A percentile compares a stretch with the other conserved stretches of the same genome.
These are phyloP conservation scores for Isoetes taiwanensis DNA, from an alignment of 75 land plant genomes.

Conservation along the genomic window DNA sequence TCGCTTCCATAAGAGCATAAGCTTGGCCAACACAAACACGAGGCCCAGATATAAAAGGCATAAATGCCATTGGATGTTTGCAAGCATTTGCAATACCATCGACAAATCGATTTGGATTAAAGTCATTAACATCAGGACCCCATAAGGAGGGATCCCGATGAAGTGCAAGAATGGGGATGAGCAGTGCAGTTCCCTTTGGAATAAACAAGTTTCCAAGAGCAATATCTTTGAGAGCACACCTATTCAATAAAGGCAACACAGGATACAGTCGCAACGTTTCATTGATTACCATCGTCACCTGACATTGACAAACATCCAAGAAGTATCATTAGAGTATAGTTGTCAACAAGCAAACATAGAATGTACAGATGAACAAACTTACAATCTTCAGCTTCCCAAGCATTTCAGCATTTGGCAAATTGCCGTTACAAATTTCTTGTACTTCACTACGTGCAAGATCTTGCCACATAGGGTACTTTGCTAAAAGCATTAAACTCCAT, in stretches of 20 bases:
- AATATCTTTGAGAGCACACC: slow-evolving; percentile 18
- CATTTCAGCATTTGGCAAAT: not conserved
- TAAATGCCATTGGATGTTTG: slow-evolving; percentile 30
- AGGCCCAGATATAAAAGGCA: slow-evolving; percentile 52
- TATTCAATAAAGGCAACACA: slow-evolving; percentile 25
- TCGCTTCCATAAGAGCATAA: slow-evolving; percentile 38
- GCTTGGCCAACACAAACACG: slow-evolving; percentile 43
- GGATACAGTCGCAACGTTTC: slow-evolving; percentile 31
- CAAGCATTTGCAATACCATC: slow-evolving; percentile 42
- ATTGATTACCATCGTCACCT: slow-evolving; percentile 15
- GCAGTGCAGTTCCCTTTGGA: slow-evolving; percentile 22
- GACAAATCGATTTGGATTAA: slow-evolving; percentile 50
- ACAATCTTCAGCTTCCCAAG: slow-evolving; percentile 24
- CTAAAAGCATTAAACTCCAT: slow-evolving; percentile 27
- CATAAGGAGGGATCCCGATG: slow-evolving; percentile 31
- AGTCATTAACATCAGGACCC: slow-evolving; percentile 38
- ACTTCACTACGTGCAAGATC: slow-evolving; percentile 27
- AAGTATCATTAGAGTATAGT: not conserved
- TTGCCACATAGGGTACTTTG: slow-evolving; percentile 28
- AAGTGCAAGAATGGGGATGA: slow-evolving; percentile 20
- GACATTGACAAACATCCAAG: no score
- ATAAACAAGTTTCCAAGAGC: slow-evolving; percentile 13
- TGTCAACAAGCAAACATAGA: not conserved
- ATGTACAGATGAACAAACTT: not conserved
- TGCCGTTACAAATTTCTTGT: slow-evolving; percentile 5